Conservation (phyloP, 352 stramenopile genomes). For the Globisporangium perplexum region DNA sequence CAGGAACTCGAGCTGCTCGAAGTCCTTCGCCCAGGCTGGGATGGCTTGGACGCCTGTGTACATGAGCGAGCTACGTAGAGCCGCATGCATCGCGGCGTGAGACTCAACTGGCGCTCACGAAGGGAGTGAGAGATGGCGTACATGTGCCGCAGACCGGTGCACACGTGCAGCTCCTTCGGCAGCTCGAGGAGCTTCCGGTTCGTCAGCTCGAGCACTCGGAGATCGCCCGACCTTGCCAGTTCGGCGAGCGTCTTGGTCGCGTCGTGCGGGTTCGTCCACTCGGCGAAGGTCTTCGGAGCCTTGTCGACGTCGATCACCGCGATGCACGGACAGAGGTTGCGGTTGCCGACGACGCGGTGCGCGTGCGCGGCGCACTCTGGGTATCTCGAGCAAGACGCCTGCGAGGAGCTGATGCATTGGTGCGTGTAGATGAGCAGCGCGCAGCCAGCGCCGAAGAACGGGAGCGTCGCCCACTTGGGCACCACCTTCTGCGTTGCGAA, state of each 20-base stretch:
- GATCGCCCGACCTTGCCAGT: constrained; percentile 20
- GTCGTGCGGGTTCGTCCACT: constrained; percentile 24
- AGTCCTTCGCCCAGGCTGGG: constrained; percentile 24
- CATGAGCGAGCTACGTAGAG: constrained; percentile 15
- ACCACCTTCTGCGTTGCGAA: constrained; percentile 5
- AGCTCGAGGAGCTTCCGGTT: constrained; percentile 19
- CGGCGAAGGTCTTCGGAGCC: constrained; percentile 24
- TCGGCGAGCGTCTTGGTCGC: constrained; percentile 14
- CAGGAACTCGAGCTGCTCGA: constrained; percentile 32
- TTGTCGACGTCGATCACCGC: constrained; percentile 26
- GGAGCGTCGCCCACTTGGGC: not conserved
- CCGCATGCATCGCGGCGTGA: not conserved
- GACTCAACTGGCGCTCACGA: not conserved
- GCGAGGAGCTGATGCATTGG: constrained; percentile 5
- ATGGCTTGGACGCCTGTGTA: constrained; percentile 18
- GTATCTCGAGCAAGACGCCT: constrained; percentile 8
- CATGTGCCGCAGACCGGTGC: constrained; percentile 29
- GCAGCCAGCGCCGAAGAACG: constrained; percentile 14
- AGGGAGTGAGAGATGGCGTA: constrained; percentile 6
- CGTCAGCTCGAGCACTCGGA: constrained; percentile 27
- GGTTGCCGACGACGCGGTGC: constrained; percentile 9
- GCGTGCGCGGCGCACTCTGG: constrained; percentile 21
- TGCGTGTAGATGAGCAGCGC: constrained; percentile 9
- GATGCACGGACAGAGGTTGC: constrained; percentile 21
- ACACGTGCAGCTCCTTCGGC: constrained; percentile 21